These are phyloP conservation scores for Macrotyloma uniflorum DNA, from an alignment of 306 rosid genomes.

Conservation along the genomic window DNA sequence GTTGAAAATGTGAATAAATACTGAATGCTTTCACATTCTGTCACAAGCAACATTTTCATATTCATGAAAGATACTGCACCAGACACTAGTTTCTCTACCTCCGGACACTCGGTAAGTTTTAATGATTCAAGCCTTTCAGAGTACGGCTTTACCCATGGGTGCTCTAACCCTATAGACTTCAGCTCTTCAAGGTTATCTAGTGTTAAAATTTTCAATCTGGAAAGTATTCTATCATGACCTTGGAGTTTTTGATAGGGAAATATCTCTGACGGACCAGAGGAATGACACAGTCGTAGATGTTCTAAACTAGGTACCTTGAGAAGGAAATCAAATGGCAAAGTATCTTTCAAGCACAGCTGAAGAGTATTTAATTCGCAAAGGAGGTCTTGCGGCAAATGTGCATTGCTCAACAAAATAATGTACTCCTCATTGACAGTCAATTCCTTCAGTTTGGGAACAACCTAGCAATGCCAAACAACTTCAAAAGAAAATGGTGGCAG, in stretches of 20 bases:
- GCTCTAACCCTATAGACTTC: constrained; percentile 1
- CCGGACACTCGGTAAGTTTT: neutral
- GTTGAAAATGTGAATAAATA: constrained; percentile 19
- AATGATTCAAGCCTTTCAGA: neutral
- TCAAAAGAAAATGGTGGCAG: neutral
- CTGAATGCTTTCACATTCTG: neutral
- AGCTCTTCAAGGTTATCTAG: neutral
- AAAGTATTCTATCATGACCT: neutral
- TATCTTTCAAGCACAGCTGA: neutral
- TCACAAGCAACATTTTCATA: neutral
- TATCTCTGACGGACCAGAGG: neutral
- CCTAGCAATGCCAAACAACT: neutral
- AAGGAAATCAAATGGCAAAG: neutral
- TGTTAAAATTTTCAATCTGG: neutral
- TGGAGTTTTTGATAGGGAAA: neutral
- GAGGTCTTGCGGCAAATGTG: neutral
- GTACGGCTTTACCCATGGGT: neutral
- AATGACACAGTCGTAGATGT: neutral
- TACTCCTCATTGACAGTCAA: neutral
- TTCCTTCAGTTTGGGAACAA: neutral
- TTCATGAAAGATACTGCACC: neutral
- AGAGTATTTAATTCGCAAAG: neutral
- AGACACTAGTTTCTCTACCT: neutral
- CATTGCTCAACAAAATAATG: neutral
- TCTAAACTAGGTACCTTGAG: neutral